phyloP scores from a whole-genome alignment of 257 asterid genomes.

The Thymus quinquecostatus region DNA sequence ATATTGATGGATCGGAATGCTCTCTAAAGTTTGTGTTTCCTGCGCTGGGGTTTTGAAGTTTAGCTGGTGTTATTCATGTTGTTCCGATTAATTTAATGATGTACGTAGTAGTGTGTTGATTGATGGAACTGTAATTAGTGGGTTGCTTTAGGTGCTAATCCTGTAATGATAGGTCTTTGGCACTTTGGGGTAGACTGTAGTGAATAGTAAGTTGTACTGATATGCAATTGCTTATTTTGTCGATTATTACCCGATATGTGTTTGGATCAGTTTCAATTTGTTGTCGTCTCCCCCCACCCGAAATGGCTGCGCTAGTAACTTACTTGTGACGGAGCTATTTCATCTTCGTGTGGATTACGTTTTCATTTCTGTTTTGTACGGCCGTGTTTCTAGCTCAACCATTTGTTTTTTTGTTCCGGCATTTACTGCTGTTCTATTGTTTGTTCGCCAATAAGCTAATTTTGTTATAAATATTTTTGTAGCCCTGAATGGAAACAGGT shows the following conservation, averaged over 20 bases:
- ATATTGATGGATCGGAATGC: constrained; percentile 29
- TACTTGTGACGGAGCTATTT: neutral
- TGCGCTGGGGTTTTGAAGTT: constrained; percentile 3
- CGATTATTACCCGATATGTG: neutral
- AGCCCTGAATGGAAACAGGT: neutral
- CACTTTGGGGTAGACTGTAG: constrained; percentile 15
- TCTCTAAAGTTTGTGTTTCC: neutral
- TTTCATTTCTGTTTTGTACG: neutral
- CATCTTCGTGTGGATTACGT: neutral
- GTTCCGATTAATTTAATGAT: neutral
- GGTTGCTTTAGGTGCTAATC: neutral
- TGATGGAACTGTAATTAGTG: constrained; percentile 2
- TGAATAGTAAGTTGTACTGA: neutral
- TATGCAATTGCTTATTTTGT: neutral
- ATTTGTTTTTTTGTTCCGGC: neutral
- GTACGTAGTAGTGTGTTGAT: neutral
- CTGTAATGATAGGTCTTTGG: neutral
- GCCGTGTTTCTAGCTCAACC: neutral
- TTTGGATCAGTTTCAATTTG: constrained; percentile 26
- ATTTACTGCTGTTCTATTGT: neutral
- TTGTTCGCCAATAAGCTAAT: neutral
- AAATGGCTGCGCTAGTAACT: neutral
- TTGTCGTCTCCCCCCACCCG: neutral
- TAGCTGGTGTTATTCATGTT: neutral
- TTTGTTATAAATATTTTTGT: neutral